Evolutionary conservation across 2,329 filamentous ascomycete genomes (phyloP).

Genomic region (Botrytis medusae): DNA sequence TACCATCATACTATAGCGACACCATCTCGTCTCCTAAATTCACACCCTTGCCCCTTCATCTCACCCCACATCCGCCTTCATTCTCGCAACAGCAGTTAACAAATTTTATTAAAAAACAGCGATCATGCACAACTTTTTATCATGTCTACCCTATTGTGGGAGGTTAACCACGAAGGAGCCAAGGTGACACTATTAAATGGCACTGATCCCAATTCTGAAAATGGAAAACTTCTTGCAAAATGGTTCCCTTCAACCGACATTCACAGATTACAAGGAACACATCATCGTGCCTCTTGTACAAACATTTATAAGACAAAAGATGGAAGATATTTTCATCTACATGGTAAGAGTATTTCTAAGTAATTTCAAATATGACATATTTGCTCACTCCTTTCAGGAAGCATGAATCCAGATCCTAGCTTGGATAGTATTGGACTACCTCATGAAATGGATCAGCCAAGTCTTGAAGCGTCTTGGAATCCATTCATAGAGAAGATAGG

Average conservation of each 20-base stretch:
- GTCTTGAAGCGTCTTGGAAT: not conserved
- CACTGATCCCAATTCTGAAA: not conserved
- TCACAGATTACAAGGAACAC: constrained; percentile 27
- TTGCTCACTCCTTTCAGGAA: not conserved
- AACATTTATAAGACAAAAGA: not conserved
- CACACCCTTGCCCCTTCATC: not conserved
- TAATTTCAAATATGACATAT: not conserved
- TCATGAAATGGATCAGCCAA: not conserved
- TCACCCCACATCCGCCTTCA: constrained; percentile 40
- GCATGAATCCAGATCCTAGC: not conserved
- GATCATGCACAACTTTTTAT: constrained; percentile 23
- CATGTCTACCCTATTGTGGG: constrained; percentile 31
- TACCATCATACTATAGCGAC: not conserved
- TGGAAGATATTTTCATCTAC: not conserved
- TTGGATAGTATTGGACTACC: not conserved
- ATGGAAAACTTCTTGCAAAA: constrained; percentile 14
- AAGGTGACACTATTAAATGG: not conserved
- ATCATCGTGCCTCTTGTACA: not conserved
- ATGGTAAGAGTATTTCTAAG: not conserved
- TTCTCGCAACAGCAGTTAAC: constrained; percentile 30
- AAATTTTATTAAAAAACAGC: not conserved
- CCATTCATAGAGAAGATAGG: not conserved
- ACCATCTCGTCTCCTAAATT: not conserved
- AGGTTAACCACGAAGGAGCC: constrained; percentile 15
- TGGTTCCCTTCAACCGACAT: constrained; percentile 29